A percentile compares a stretch with the other conserved stretches of the same genome.
phyloP scores from a whole-genome alignment of 345 rosid species.

The Isatis tinctoria region DNA sequence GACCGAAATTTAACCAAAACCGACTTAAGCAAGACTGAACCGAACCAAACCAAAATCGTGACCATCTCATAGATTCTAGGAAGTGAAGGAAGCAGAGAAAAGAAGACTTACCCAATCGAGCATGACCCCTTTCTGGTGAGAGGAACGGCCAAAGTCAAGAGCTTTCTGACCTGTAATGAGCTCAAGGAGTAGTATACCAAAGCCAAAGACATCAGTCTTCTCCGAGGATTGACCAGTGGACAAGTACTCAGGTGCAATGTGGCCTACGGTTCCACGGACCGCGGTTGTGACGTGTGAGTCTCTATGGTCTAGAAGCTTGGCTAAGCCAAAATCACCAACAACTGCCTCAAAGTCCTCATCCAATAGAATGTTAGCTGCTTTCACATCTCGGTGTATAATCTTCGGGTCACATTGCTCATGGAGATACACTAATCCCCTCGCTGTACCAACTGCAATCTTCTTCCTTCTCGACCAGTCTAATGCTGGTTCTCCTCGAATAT shows the following conservation, averaged over 20 bases:
- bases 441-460: conserved; percentile 85
- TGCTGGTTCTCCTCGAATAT: conserved; percentile 60
- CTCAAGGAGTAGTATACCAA: conserved; percentile 89
- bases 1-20: not conserved
- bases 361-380: conserved; percentile 89
- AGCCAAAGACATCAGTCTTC: conserved; percentile 92
- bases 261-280: conserved; percentile 92
- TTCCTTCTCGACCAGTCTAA: conserved; percentile 86
- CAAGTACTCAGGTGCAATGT: conserved; percentile 90
- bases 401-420: conserved; percentile 96
- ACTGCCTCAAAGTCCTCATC: conserved; percentile 97
- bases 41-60: not conserved
- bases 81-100: conserved; percentile 8
- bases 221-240: conserved; percentile 94
- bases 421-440: conserved; percentile 78
- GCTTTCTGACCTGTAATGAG: conserved; percentile 92
- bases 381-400: conserved; percentile 93
- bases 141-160: conserved; percentile 78
- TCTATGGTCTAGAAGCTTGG: conserved; percentile 92
- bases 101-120: conserved; percentile 74
- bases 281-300: conserved; percentile 96
- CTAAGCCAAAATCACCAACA: conserved; percentile 95
- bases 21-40: too few species aligned
- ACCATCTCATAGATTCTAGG: not conserved
- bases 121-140: conserved; percentile 89